Evolutionary conservation across 1,284 basidiomycete genomes (phyloP).

Genomic region (Waitea zeae): DNA sequence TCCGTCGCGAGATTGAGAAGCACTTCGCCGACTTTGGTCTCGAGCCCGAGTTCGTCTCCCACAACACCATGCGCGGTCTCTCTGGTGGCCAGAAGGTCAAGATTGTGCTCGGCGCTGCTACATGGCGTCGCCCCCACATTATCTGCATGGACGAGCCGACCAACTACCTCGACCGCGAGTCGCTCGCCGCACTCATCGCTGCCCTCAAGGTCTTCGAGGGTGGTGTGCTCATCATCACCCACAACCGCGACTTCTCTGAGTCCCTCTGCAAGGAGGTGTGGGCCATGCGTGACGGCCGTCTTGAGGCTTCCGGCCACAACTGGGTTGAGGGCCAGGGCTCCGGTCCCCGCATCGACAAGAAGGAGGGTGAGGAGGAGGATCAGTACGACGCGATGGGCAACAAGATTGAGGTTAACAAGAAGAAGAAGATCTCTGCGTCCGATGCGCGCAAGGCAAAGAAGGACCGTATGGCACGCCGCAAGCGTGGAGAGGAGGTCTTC

Average conservation of each 20-base stretch:
- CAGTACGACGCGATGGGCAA: conserved; percentile 92
- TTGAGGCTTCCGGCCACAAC: conserved; percentile 94
- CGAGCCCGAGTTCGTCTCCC: conserved; percentile 91
- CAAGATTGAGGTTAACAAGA: conserved; percentile 78
- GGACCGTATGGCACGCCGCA: conserved; percentile 83
- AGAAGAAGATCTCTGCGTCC: conserved; percentile 65
- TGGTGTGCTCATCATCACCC: conserved; percentile 92
- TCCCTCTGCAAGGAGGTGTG: conserved; percentile 83
- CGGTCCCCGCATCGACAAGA: conserved; percentile 84
- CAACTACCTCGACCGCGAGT: conserved; percentile 96
- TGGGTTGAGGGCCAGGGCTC: conserved; percentile 97
- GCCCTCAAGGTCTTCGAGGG: conserved; percentile 94
- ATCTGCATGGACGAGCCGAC: conserved; percentile 97
- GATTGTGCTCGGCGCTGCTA: conserved; percentile 96
- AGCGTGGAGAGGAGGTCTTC: conserved; percentile 58
- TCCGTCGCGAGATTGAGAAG: conserved; percentile 95
- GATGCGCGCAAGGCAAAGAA: conserved; percentile 86
- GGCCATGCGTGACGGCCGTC: conserved; percentile 87
- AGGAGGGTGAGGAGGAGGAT: conserved; percentile 72
- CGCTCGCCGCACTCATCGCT: conserved; percentile 89
- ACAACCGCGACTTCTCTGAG: conserved; percentile 98
- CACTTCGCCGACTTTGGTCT: conserved; percentile 96
- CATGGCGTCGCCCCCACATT: conserved; percentile 95
- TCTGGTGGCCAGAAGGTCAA: conserved; percentile 99
- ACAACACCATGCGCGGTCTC: conserved; percentile 95